Conservation (phyloP, 257 asterid species). For the Sherardia arvensis region DNA sequence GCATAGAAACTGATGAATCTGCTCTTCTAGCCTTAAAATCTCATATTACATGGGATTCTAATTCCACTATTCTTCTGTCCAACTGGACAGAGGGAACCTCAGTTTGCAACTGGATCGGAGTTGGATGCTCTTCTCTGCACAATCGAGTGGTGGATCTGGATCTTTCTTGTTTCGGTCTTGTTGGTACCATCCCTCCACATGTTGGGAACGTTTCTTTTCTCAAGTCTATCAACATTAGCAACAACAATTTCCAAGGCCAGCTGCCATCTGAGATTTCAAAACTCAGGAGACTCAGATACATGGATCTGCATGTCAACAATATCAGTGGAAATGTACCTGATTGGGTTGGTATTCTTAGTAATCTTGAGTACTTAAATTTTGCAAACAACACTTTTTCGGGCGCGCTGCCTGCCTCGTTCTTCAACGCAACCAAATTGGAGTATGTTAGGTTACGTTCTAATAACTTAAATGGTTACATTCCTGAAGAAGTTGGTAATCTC, state of each 20-base stretch:
- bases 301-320: slow-evolving; percentile 8
- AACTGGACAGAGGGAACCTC: slow-evolving; percentile 7
- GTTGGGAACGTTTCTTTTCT: slow-evolving; percentile 8
- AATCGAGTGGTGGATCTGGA: too few species aligned
- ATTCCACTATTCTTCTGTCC: neutral
- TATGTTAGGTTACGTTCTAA: too few species aligned
- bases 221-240: slow-evolving; percentile 12
- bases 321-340: slow-evolving; percentile 19
- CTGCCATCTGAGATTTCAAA: slow-evolving; percentile 6
- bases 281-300: neutral
- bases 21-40: neutral
- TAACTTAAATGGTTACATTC: too few species aligned
- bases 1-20: too few species aligned
- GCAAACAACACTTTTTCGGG: slow-evolving; percentile 10
- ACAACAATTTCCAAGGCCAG: slow-evolving; percentile 21
- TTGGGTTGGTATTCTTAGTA: slow-evolving; percentile 3
- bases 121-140: too few species aligned
- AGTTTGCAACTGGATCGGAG: slow-evolving; percentile 13
- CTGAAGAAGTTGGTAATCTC: too few species aligned
- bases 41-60: neutral
- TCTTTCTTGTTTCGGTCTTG: neutral
- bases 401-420: slow-evolving; percentile 9
- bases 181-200: slow-evolving; percentile 1
- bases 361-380: slow-evolving; percentile 3
- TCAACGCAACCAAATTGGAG: too few species aligned